Evolutionary conservation across 306 rosid genomes (phyloP).

Genomic region (Cucumis sativus): Cucumber_9930_V3 NC_026659.2:21254001-21254500

Average conservation of each 20-base stretch:
- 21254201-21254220: conserved; percentile 3
- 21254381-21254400: conserved; percentile 80
- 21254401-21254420: conserved; percentile 28
- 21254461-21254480: conserved; percentile 46
- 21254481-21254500: conserved; percentile 79
- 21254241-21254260: conserved; percentile 18
- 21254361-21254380: conserved; percentile 56
- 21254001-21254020: conserved; percentile 17
- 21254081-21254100: conserved; percentile 12
- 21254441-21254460: conserved; percentile 31
- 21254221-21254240: conserved; percentile 19
- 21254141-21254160: neutral
- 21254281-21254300: conserved; percentile 23
- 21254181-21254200: conserved; percentile 8
- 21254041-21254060: conserved; percentile 15
- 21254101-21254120: conserved; percentile 24
- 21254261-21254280: conserved; percentile 21
- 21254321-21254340: conserved; percentile 42
- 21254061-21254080: neutral
- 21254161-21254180: conserved; percentile 11
- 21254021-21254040: conserved; percentile 19
- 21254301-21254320: conserved; percentile 21
- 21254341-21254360: conserved; percentile 26
- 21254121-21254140: conserved; percentile 10
- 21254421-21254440: no score